Base-by-base conservation (phyloP, 129 eudicot genomes). In the Pulicaria dysenterica region DNA sequence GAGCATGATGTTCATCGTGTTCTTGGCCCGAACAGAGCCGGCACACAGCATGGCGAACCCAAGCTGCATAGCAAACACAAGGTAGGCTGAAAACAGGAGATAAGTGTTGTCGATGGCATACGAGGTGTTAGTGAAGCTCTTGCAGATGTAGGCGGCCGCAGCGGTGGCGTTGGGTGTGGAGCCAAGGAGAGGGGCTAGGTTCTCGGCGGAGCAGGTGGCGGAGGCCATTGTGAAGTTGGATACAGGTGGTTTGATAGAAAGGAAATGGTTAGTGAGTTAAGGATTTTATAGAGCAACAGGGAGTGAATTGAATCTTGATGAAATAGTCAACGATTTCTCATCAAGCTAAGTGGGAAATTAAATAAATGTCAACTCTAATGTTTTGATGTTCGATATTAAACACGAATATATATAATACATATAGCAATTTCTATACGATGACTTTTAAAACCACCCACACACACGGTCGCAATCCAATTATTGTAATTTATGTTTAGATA, bases 61-160 rank as follows among this genome's bases (percentile, higher is more conserved):
- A n/a, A n/a, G n/a, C n/a, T n/a, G n/a, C n/a, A n/a, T n/a, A n/a
- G n/a, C n/a, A n/a, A n/a, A n/a, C n/a, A n/a, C n/a, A n/a, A n/a
- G n/a, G n/a, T n/a, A n/a, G n/a, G n/a, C n/a, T n/a, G n/a, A n/a
- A n/a, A n/a, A n/a, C n/a, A n/a, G n/a, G n/a, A n/a, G n/a, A n/a
- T n/a, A n/a, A n/a, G n/a, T n/a, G n/a, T n/a, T n/a, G n/a, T n/a
- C n/a, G n/a, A n/a, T n/a, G n/a, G n/a, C n/a, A n/a, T n/a, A n/a
- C 5, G 81, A 24, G 16, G 48, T 57, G 69, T 74, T 31, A 57
- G 31, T 15, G 73, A 81, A 50, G 13, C 56, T 73, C 46, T 7
- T 14, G 78, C 85, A 81, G 16, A 81, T 69, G 74, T 62, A 75
- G n/a, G 14, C 56, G 15, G 81, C 81, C 1, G 80, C 80, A 8